Base-by-base conservation (phyloP, 148 eudicot genomes). In the Rhododendron ferrugineum region DNA sequence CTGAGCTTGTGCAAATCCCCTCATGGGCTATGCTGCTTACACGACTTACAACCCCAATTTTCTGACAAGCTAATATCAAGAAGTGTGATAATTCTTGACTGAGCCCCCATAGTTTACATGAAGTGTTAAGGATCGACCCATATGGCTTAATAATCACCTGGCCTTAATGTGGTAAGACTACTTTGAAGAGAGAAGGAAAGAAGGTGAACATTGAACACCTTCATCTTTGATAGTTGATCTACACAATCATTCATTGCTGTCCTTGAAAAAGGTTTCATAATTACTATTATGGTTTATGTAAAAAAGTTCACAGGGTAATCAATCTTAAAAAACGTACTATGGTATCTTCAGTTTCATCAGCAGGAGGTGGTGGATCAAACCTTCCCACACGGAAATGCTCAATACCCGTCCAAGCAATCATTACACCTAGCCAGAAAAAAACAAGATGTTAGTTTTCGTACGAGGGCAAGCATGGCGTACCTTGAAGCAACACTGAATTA, bases 341-440 rank as follows among this genome's bases (percentile, higher is more conserved):
- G 18, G 90, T 89, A 91, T 95, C 96, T 86, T 93, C 98, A 42
- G 95, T 93, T 89, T 97, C 98, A 88, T 91, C 77, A 28, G 87
- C 89, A 81, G 96, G 94, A 58, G 99, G 99, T 10, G 98, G 98
- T 44, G 98, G 98, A 88, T 97, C 99, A 87, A 91, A 97, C 90
- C 99, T 91, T 87, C 99, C 99, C 85, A 92, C 84, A 16, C 92
- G 91, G 82, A 97, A 95, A 88, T 97, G 92, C 90, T 97, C 99
- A 81, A 94, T 90, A 85, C 98, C 99, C 30, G 99, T 91, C 99
- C 99, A 97, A 81, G 99, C 99, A 86, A 97, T 87, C 99, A 97
- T 97, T 83, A 95, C 98, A 78, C 99, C 99, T 97, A 85, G 83
- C 80, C 84, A 89, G 47, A 42, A 84, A 80, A 87, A 13, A 80